Evolutionary conservation across 2,329 filamentous ascomycete species (phyloP).

Genomic region (Xylaria sp.): DNA sequence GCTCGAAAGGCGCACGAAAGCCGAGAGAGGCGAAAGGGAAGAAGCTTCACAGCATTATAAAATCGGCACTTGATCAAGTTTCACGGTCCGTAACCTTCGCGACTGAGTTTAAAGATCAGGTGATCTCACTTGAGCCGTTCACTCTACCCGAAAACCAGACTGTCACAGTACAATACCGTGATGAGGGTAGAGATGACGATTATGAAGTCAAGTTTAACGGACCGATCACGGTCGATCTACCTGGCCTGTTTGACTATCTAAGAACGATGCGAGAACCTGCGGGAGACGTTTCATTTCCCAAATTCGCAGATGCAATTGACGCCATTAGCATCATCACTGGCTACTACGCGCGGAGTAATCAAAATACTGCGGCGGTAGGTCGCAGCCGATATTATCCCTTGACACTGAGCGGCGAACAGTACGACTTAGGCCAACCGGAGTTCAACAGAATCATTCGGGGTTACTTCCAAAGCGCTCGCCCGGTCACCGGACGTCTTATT

Average conservation of each 20-base stretch:
- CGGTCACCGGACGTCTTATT: slow-evolving; percentile 63
- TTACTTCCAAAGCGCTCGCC: slow-evolving; percentile 65
- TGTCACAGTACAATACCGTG: slow-evolving; percentile 51
- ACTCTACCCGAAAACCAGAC: slow-evolving; percentile 49
- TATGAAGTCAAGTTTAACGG: slow-evolving; percentile 57
- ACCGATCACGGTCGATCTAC: slow-evolving; percentile 53
- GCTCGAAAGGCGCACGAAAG: neutral
- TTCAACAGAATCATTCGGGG: slow-evolving; percentile 59
- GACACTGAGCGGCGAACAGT: slow-evolving; percentile 44
- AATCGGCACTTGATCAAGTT: slow-evolving; percentile 52
- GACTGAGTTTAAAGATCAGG: slow-evolving; percentile 63
- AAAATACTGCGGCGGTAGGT: slow-evolving; percentile 55
- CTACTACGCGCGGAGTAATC: slow-evolving; percentile 53
- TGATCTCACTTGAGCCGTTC: slow-evolving; percentile 55
- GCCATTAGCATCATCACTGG: slow-evolving; percentile 65
- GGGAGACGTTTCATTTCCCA: slow-evolving; percentile 56
- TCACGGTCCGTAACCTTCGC: slow-evolving; percentile 50
- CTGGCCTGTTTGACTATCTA: slow-evolving; percentile 57
- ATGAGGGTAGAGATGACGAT: slow-evolving; percentile 49
- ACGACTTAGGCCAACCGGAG: slow-evolving; percentile 44
- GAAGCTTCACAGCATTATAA: slow-evolving; percentile 57
- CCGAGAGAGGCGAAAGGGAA: slow-evolving; percentile 53
- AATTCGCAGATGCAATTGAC: slow-evolving; percentile 60
- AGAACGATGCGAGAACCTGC: slow-evolving; percentile 54
- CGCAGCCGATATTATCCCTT: slow-evolving; percentile 61